These are phyloP conservation scores for Omphalea diandra DNA, from an alignment of 441 rosid species.

Conservation along the genomic window DNA sequence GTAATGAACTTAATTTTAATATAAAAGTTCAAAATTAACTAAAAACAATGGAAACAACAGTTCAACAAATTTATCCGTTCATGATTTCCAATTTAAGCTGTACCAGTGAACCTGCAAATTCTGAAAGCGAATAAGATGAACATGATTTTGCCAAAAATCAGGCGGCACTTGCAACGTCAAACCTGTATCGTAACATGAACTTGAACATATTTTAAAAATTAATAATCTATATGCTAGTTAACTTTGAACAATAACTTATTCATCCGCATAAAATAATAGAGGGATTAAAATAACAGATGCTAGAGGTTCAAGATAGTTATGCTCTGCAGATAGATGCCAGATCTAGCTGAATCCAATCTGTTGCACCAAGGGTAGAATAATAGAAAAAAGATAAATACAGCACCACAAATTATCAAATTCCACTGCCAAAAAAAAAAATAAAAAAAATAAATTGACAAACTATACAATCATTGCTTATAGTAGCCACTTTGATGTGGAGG, in stretches of 20 bases:
- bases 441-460: neutral
- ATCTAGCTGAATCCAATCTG: slow-evolving; percentile 11
- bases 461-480: slow-evolving; percentile 53
- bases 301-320: neutral
- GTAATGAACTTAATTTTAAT: too few species aligned
- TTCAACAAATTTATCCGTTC: too few species aligned
- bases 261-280: slow-evolving; percentile 8
- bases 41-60: too few species aligned
- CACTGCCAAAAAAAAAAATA: neutral
- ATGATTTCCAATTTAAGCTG: too few species aligned
- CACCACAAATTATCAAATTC: slow-evolving; percentile 11
- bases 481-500: slow-evolving; percentile 78
- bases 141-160: too few species aligned
- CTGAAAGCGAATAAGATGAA: too few species aligned
- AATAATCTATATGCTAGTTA: too few species aligned
- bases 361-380: neutral
- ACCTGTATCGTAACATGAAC: too few species aligned
- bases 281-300: neutral
- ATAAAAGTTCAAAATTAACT: too few species aligned
- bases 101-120: too few species aligned
- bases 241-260: neutral
- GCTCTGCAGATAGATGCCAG: slow-evolving; percentile 1
- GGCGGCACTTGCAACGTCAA: too few species aligned
- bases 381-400: neutral
- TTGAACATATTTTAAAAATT: too few species aligned